phyloP scores from a whole-genome alignment of 2,329 filamentous ascomycete genomes.

The Exophiala sideris region DNA sequence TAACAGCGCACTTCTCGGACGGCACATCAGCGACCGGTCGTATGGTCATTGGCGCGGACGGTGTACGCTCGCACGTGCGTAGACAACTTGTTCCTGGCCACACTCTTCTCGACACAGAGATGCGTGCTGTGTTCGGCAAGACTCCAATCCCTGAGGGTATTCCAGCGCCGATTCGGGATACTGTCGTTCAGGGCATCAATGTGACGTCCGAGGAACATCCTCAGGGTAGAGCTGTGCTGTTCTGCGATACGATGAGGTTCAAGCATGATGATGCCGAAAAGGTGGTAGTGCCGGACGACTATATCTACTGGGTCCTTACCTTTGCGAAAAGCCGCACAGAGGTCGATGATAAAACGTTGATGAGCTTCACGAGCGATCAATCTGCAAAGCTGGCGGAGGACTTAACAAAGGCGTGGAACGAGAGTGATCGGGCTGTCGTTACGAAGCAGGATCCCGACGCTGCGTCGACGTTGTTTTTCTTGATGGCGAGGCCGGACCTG shows the following conservation, averaged over 20 bases:
- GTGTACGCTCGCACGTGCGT: conserved; percentile 36
- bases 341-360: conserved; percentile 8
- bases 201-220: background rate
- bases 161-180: conserved; percentile 9
- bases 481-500: conserved; percentile 26
- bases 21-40: conserved; percentile 13
- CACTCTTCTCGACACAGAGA: conserved; percentile 37
- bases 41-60: conserved; percentile 26
- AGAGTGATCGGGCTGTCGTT: conserved; percentile 16
- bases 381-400: conserved; percentile 15
- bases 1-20: conserved; percentile 30
- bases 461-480: conserved; percentile 6
- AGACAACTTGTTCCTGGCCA: conserved; percentile 38
- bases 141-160: conserved; percentile 29
- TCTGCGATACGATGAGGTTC: conserved; percentile 10
- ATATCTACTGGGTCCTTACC: conserved; percentile 31
- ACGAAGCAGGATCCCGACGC: conserved; percentile 9
- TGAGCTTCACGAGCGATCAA: background rate
- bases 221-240: background rate
- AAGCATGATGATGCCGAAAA: conserved; percentile 1
- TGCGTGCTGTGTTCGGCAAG: conserved; percentile 41
- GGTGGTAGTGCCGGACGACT: conserved; percentile 25
- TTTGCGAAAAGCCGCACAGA: conserved; percentile 6
- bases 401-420: conserved; percentile 26
- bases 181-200: conserved; percentile 6